phyloP scores from a whole-genome alignment of 805 yeast genomes.

The Kazachstania viticola region DNA sequence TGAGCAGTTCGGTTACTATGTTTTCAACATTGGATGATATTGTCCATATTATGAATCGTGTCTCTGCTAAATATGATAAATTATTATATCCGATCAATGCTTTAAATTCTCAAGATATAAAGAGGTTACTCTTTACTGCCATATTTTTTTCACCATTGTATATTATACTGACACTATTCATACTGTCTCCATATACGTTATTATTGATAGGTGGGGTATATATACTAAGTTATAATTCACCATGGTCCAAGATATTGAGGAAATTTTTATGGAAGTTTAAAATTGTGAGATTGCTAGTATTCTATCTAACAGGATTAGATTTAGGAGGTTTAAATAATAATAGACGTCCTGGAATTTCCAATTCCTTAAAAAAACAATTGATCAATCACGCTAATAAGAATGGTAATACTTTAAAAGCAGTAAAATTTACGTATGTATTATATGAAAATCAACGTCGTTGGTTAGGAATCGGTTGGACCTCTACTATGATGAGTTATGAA shows the following conservation, averaged over 20 bases:
- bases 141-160: constrained; percentile 79
- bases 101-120: constrained; percentile 65
- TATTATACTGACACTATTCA: constrained; percentile 50
- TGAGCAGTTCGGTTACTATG: constrained; percentile 46
- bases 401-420: constrained; percentile 25
- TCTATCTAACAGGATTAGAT: constrained; percentile 80
- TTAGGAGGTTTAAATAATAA: constrained; percentile 37
- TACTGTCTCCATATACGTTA: constrained; percentile 58
- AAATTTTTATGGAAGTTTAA: constrained; percentile 71
- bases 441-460: constrained; percentile 94
- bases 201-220: constrained; percentile 46
- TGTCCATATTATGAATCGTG: constrained; percentile 62
- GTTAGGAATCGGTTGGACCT: constrained; percentile 97
- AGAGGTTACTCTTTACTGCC: constrained; percentile 71
- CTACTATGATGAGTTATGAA: constrained; percentile 82
- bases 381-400: constrained; percentile 25
- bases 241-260: constrained; percentile 69
- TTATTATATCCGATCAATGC: constrained; percentile 67
- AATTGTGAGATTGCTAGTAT: constrained; percentile 53
- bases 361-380: constrained; percentile 30
- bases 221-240: constrained; percentile 70
- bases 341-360: constrained; percentile 33
- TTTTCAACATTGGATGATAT: constrained; percentile 84
- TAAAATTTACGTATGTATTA: constrained; percentile 80
- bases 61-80: constrained; percentile 65